These are phyloP conservation scores for Mycena floridula DNA, from an alignment of 768 basidiomycete genomes.

Conservation along the genomic window DNA sequence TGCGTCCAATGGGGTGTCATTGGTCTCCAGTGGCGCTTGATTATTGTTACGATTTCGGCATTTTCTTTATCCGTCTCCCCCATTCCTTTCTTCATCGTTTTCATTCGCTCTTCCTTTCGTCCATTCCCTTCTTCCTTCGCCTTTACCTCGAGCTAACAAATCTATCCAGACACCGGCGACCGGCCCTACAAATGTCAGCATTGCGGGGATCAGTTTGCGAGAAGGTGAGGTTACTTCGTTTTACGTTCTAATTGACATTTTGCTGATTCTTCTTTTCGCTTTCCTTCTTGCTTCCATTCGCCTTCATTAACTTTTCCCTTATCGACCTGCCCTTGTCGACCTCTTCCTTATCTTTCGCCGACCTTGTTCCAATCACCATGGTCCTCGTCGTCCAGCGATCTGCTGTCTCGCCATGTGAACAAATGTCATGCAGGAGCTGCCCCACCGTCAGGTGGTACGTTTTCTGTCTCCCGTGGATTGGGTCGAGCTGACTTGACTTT, in stretches of 20 bases:
- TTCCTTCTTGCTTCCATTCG: too few relatives aligned
- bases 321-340: too few relatives aligned
- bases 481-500: too few relatives aligned
- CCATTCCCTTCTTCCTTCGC: constrained; percentile 6
- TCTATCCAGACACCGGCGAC: constrained; percentile 85
- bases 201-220: constrained; percentile 86
- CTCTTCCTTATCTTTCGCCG: too few relatives aligned
- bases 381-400: constrained; percentile 44
- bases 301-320: too few relatives aligned
- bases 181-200: constrained; percentile 84
- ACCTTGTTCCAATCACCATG: constrained; percentile 2
- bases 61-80: constrained; percentile 4
- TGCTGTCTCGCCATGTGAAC: constrained; percentile 81
- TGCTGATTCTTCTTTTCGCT: too few relatives aligned
- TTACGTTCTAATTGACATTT: too few relatives aligned
- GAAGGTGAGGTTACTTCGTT: constrained; percentile 52
- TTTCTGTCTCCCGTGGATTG: too few relatives aligned
- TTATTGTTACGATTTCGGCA: too few relatives aligned
- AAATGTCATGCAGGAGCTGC: constrained; percentile 85
- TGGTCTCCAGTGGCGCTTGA: too few relatives aligned
- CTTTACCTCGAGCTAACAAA: constrained; percentile 3
- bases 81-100: constrained; percentile 8
- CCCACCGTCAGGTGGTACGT: constrained; percentile 30
- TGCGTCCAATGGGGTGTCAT: too few relatives aligned
- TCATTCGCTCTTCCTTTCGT: constrained; percentile 12